Percentiles rank a stretch among this genome's conserved stretches.
These are phyloP conservation scores for Metschnikowia bowlesiae DNA, from an alignment of 805 yeast genomes.

Conservation along the genomic window DNA sequence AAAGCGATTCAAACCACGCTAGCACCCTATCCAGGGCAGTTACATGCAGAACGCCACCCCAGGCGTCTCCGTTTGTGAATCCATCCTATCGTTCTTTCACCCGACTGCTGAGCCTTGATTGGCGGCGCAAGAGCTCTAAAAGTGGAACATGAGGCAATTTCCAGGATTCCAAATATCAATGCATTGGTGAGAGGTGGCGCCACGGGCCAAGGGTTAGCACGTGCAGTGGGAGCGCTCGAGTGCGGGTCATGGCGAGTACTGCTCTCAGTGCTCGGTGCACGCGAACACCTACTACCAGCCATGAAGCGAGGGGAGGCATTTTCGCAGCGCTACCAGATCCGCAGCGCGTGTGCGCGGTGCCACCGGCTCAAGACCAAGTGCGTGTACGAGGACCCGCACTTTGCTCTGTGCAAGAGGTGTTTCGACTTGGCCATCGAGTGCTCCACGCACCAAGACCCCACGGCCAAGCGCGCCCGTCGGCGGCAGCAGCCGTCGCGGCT, in stretches of 20 bases:
- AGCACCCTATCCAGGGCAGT: too few relatives aligned
- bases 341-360: slow-evolving; percentile 54
- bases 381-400: slow-evolving; percentile 44
- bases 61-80: too few relatives aligned
- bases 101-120: too few relatives aligned
- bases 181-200: too few relatives aligned
- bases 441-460: slow-evolving; percentile 50
- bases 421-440: slow-evolving; percentile 41
- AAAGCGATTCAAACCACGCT: too few relatives aligned
- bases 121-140: too few relatives aligned
- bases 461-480: slow-evolving; percentile 29
- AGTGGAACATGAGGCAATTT: too few relatives aligned
- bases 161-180: too few relatives aligned
- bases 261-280: background rate
- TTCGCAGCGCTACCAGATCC: slow-evolving; percentile 42
- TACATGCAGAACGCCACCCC: too few relatives aligned
- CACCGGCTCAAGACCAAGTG: slow-evolving; percentile 51
- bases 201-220: background rate
- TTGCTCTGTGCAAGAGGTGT: slow-evolving; percentile 44
- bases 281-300: background rate
- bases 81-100: too few relatives aligned
- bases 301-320: slow-evolving; percentile 22
- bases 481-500: slow-evolving; percentile 5
- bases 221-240: background rate
- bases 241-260: background rate